phyloP scores from a whole-genome alignment of 75 land plant genomes.

The Sequoia sempervirens region DNA sequence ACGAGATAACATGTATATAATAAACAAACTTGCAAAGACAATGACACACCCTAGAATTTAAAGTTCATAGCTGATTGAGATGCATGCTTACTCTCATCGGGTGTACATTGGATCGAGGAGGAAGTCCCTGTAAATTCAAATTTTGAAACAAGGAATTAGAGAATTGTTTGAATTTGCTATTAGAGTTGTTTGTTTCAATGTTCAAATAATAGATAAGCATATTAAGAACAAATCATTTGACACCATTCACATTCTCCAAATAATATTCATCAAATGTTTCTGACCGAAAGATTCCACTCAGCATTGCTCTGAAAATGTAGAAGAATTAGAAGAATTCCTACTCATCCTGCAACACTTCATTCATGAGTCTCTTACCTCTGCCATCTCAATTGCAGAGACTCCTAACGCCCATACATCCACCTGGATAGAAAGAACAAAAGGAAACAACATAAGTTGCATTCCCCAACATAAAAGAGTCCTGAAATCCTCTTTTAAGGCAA shows the following conservation, averaged over 20 bases:
- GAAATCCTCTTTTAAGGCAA: neutral
- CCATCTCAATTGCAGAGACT: slow-evolving; percentile 99
- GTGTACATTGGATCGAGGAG: slow-evolving; percentile 93
- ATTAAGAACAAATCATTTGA: neutral
- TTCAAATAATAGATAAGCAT: neutral
- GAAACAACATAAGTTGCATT: neutral
- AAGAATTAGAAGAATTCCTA: neutral
- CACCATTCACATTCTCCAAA: neutral
- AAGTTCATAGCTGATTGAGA: neutral
- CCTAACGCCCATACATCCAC: slow-evolving; percentile 99
- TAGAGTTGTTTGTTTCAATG: neutral
- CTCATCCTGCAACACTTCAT: neutral
- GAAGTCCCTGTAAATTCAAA: slow-evolving; percentile 73
- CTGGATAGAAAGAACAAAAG: slow-evolving; percentile 31
- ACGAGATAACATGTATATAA: no score
- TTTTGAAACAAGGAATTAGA: neutral
- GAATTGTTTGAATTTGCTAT: neutral
- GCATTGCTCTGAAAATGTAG: neutral
- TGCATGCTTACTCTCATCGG: slow-evolving; percentile 84
- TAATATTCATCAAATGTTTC: neutral
- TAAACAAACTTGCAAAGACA: neutral
- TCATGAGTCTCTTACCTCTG: slow-evolving; percentile 58
- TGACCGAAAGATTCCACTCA: neutral
- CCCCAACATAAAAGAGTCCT: neutral
- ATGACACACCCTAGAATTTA: neutral